A percentile compares a stretch with the other conserved stretches of the same genome.
Conservation (phyloP, 2,329 filamentous ascomycete species). For the Fusarium decemcellulare region DNA sequence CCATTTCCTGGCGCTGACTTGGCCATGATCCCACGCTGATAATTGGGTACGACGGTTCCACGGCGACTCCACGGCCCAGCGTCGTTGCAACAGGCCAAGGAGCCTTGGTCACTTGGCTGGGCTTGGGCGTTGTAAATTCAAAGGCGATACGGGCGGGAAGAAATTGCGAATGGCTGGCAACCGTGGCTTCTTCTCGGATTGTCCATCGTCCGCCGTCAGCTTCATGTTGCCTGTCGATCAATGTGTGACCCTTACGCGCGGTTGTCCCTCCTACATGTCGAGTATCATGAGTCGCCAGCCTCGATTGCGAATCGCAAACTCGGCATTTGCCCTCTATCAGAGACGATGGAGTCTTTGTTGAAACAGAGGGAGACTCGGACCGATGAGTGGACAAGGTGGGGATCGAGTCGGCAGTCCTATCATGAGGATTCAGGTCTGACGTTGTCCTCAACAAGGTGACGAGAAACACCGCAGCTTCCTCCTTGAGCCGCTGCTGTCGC, state of each 20-base stretch:
- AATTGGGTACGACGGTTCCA: constrained; percentile 9
- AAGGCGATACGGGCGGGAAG: neutral
- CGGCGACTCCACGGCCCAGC: constrained; percentile 10
- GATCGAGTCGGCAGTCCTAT: no score
- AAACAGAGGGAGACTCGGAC: no score
- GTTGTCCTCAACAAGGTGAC: neutral
- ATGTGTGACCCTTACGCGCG: neutral
- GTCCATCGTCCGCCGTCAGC: neutral
- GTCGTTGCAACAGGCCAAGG: constrained; percentile 24
- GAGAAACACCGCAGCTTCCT: constrained; percentile 19
- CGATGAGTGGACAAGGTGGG: no score
- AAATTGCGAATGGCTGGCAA: constrained; percentile 2
- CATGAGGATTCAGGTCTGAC: neutral
- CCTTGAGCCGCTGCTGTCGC: neutral
- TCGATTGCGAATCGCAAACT: neutral
- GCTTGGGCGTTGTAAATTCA: constrained; percentile 12
- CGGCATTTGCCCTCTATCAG: no score
- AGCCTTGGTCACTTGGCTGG: constrained; percentile 29
- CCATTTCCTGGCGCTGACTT: constrained; percentile 13
- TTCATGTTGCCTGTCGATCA: constrained; percentile 1
- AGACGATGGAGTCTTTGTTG: no score
- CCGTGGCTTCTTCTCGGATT: neutral
- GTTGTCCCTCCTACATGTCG: neutral
- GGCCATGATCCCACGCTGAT: neutral
- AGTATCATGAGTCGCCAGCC: neutral